Evolutionary conservation across 2,329 filamentous ascomycete genomes (phyloP).

Genomic region (Tolypocladium endophyticum): DNA sequence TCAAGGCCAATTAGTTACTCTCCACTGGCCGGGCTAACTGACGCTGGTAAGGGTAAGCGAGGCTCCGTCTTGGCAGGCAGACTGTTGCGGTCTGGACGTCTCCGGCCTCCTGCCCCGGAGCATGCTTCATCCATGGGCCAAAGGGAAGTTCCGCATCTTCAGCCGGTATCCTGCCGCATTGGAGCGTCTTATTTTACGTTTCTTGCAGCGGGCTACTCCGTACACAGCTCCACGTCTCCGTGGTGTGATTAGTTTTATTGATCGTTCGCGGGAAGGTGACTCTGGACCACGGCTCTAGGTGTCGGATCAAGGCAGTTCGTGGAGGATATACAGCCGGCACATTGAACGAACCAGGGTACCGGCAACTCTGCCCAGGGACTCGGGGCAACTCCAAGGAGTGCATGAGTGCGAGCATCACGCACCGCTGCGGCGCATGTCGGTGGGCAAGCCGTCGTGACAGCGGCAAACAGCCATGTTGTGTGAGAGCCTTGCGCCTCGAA

Average conservation of each 20-base stretch:
- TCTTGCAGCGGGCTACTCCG: background rate
- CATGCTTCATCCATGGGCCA: background rate
- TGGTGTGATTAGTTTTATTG: background rate
- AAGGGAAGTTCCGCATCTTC: background rate
- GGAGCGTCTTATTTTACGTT: background rate
- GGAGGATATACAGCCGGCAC: background rate
- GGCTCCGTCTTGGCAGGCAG: background rate
- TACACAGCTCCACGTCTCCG: background rate
- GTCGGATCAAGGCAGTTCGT: background rate
- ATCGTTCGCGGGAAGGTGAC: background rate
- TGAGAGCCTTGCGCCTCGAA: background rate
- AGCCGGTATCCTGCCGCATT: background rate
- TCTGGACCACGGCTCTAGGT: background rate
- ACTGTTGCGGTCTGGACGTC: background rate
- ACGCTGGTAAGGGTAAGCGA: slow-evolving; percentile 7
- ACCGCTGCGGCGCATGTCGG: background rate
- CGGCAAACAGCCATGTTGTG: background rate
- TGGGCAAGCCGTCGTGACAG: background rate
- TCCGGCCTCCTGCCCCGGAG: background rate
- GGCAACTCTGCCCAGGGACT: background rate
- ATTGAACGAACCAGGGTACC: background rate
- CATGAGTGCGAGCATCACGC: background rate
- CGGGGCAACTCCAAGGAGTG: background rate
- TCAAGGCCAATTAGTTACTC: background rate
- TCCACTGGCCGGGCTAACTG: slow-evolving; percentile 2